A percentile compares a stretch with the other conserved stretches of the same genome.
These are phyloP conservation scores for Gracilaria caudata DNA, from an alignment of 23 red algal genomes.

Conservation along the genomic window DNA sequence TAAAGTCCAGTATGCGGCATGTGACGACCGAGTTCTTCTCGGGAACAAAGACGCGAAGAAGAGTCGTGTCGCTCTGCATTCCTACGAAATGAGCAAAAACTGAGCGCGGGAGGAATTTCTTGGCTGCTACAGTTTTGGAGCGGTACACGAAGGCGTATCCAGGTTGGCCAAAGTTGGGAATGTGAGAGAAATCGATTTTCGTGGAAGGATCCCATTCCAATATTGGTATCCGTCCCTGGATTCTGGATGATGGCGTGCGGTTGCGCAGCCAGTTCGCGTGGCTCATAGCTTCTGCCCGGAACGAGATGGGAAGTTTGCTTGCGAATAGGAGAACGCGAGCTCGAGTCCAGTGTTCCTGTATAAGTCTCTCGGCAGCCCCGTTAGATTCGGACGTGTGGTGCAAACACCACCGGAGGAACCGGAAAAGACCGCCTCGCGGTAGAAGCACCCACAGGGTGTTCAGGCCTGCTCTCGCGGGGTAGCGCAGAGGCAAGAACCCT, in stretches of 20 bases:
- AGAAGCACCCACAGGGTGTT: too few species aligned
- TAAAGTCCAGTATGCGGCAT: constrained; percentile 18
- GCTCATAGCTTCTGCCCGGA: constrained; percentile 7
- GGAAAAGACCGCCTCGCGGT: too few species aligned
- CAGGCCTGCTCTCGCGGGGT: too few species aligned
- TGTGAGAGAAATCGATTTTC: constrained; percentile 1
- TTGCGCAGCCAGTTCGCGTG: constrained; percentile 32
- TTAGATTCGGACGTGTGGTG: constrained; percentile 16
- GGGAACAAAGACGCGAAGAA: too few species aligned
- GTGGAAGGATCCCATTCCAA: neutral
- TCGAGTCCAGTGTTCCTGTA: constrained; percentile 1
- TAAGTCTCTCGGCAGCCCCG: constrained; percentile 1
- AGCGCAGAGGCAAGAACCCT: too few species aligned
- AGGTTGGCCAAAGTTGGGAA: neutral
- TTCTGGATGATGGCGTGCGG: neutral
- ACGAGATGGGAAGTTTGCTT: neutral
- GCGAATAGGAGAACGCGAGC: constrained; percentile 13
- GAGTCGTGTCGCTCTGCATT: neutral
- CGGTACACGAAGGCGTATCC: constrained; percentile 19
- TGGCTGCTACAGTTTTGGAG: neutral
- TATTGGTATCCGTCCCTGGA: neutral
- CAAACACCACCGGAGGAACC: too few species aligned
- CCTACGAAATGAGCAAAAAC: constrained; percentile 9
- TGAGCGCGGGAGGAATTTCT: neutral
- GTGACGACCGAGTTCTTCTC: neutral